These are phyloP conservation scores for Boletus subcaerulescens DNA, from an alignment of 768 basidiomycete genomes.

Conservation along the genomic window DNA sequence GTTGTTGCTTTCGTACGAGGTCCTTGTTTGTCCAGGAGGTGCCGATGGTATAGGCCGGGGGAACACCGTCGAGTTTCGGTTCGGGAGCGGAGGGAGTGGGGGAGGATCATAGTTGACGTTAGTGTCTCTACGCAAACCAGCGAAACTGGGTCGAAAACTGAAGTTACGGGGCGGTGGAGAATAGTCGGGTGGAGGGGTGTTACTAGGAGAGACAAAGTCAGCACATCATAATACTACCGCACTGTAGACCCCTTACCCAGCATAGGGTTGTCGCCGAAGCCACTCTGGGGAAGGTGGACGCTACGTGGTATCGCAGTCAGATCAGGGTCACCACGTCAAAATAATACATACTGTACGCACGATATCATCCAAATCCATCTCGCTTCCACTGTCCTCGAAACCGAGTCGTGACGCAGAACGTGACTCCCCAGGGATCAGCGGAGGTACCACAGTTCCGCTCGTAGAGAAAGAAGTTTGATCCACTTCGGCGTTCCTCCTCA, in stretches of 20 bases:
- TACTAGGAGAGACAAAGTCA: conserved; percentile 13
- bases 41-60: conserved; percentile 7
- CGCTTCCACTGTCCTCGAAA: conserved; percentile 27
- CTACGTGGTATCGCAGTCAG: conserved; percentile 12
- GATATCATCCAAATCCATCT: conserved; percentile 26
- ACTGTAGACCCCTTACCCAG: conserved; percentile 15
- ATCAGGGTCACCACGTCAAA: neutral
- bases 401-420: conserved; percentile 10
- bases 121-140: conserved; percentile 16
- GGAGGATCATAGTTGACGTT: neutral
- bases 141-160: conserved; percentile 12
- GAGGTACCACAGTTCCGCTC: conserved; percentile 2
- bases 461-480: conserved; percentile 17
- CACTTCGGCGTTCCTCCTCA: conserved; percentile 26
- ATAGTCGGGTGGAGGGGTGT: conserved; percentile 24
- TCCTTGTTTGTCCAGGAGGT: conserved; percentile 8
- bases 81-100: conserved; percentile 8
- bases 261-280: conserved; percentile 26
- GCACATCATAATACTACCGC: neutral
- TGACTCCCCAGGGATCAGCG: conserved; percentile 8
- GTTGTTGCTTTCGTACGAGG: conserved; percentile 14
- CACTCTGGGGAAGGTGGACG: conserved; percentile 27
- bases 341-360: conserved; percentile 10
- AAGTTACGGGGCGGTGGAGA: conserved; percentile 19
- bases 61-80: conserved; percentile 11